phyloP scores from a whole-genome alignment of 139 green algal species.

The Chlorella sp. region DNA sequence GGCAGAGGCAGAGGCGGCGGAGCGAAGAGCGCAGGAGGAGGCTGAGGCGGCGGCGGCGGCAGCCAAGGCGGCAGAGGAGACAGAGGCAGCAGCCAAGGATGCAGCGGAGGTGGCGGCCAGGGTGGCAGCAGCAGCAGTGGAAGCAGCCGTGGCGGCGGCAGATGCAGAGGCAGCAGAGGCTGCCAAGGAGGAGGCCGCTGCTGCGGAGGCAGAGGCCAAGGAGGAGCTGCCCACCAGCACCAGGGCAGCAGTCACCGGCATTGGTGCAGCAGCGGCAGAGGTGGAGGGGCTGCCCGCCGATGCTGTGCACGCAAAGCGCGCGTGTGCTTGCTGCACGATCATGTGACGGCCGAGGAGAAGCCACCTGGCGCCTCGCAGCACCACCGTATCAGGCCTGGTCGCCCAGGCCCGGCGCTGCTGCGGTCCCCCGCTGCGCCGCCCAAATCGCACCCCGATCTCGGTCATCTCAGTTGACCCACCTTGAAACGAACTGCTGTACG shows the following conservation, averaged over 20 bases:
- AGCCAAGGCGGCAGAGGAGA: background rate
- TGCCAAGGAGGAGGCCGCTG: background rate
- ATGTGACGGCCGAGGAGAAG: too few species aligned
- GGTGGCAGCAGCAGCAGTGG: background rate
- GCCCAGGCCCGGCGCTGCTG: too few species aligned
- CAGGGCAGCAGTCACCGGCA: background rate
- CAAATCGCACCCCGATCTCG: too few species aligned
- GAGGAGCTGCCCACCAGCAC: background rate
- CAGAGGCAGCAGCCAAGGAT: slow-evolving; percentile 5
- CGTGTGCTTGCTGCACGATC: too few species aligned
- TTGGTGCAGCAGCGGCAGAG: background rate
- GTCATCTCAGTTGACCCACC: too few species aligned
- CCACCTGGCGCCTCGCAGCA: too few species aligned
- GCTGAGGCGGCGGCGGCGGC: background rate
- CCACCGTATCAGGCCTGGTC: too few species aligned
- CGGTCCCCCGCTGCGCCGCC: too few species aligned
- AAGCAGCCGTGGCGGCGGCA: background rate
- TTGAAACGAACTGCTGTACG: too few species aligned
- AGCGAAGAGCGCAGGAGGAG: background rate
- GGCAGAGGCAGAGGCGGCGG: background rate
- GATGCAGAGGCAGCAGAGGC: background rate
- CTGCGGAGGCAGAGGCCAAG: background rate
- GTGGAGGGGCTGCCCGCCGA: background rate
- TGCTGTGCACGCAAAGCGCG: too few species aligned
- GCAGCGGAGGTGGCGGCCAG: slow-evolving; percentile 1